Percentiles rank a stretch among this genome's conserved stretches.
These are phyloP conservation scores for Daldinia bambusicola DNA, from an alignment of 495 filamentous ascomycete genomes.

Conservation along the genomic window DNA sequence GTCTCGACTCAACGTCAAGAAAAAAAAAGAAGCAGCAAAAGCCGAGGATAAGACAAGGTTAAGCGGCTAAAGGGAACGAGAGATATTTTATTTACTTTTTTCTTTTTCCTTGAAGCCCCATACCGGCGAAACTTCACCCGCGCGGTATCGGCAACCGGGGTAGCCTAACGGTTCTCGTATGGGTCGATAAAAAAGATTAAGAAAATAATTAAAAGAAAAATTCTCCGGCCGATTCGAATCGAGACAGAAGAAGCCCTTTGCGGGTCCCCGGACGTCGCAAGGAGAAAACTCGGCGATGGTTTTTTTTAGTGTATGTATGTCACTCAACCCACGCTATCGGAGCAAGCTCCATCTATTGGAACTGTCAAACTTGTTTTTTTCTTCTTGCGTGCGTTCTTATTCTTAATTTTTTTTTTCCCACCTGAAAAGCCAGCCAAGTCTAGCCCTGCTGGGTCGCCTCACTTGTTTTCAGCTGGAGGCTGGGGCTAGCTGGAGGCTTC, in stretches of 20 bases:
- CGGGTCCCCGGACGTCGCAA: background rate
- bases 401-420: background rate
- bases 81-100: background rate
- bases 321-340: conserved; percentile 16
- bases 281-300: conserved; percentile 33
- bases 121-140: conserved; percentile 10
- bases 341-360: conserved; percentile 21
- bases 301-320: conserved; percentile 3
- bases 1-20: background rate
- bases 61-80: conserved; percentile 16
- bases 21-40: background rate
- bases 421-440: background rate
- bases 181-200: background rate
- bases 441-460: conserved; percentile 31
- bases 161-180: background rate
- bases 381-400: background rate
- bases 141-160: conserved; percentile 5
- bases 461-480: conserved; percentile 34
- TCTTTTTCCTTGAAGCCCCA: background rate
- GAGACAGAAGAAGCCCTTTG: background rate
- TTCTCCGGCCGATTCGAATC: conserved; percentile 18
- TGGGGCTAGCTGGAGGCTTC: conserved; percentile 7
- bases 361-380: conserved; percentile 20
- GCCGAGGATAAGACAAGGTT: conserved; percentile 16
- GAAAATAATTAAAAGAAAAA: background rate